Evolutionary conservation across 257 asterid species (phyloP).

Genomic region (Salvia miltiorrhiza): DNA sequence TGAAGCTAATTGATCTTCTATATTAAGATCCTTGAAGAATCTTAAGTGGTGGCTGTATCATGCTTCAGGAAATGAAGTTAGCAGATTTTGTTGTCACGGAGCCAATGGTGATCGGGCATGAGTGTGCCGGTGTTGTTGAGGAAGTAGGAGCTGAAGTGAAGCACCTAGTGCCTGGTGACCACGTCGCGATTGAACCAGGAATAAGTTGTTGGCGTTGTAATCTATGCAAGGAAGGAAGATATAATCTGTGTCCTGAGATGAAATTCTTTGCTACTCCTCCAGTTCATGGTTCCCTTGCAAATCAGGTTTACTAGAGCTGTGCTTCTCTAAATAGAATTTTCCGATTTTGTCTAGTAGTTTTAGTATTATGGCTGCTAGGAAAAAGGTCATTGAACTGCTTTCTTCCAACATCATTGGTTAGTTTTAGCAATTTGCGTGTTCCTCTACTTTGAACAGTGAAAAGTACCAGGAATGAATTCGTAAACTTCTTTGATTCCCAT

Average conservation of each 20-base stretch:
- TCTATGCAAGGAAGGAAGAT: conserved; percentile 78
- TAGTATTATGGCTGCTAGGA: background rate
- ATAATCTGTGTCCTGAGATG: conserved; percentile 91
- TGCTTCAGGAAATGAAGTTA: conserved; percentile 57
- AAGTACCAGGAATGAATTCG: background rate
- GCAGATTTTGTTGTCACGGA: conserved; percentile 81
- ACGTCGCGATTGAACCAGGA: conserved; percentile 90
- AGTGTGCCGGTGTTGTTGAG: conserved; percentile 86
- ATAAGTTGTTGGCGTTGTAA: conserved; percentile 72
- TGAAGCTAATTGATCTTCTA: background rate
- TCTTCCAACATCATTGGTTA: background rate
- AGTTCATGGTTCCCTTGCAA: conserved; percentile 88
- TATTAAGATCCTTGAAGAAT: background rate
- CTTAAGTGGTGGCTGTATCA: background rate
- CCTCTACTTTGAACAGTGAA: background rate
- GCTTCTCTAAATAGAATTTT: background rate
- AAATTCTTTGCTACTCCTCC: conserved; percentile 95
- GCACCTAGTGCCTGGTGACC: conserved; percentile 65
- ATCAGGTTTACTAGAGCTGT: conserved; percentile 47
- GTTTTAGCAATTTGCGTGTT: conserved; percentile 3
- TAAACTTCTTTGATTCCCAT: background rate
- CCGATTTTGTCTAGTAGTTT: background rate
- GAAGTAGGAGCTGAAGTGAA: conserved; percentile 73
- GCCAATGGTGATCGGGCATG: conserved; percentile 97
- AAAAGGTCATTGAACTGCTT: background rate